Base-by-base conservation (phyloP, 73 alveolate genomes). In the Diophrys appendiculata region DNA sequence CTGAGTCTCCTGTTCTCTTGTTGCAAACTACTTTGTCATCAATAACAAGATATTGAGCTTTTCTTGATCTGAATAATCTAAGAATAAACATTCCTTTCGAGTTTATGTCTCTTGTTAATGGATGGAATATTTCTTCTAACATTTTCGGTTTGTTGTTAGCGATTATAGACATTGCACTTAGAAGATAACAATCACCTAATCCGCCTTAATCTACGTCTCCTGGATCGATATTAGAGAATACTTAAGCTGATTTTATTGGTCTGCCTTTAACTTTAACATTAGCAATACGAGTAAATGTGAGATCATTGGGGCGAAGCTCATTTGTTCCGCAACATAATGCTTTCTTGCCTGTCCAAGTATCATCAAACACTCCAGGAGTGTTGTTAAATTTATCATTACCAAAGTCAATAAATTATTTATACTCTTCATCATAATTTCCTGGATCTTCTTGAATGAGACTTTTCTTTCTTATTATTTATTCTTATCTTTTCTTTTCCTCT, bases 181-280 rank as follows among this genome's bases (percentile, higher is more conserved):
- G 78, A 76, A 85, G 78, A 73, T 91, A 91, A 75, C 97, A 91
- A 78, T 91, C 97, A 26, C 97, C 97, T 14, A 91, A 75, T n/a
- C 90, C 92, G 18, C 97, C 97, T 72, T 91, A 79, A 14, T 54
- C 88, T 1, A 91, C 90, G 67, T 91, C 97, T 30, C 60, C 64
- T 54, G 93, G 89, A 64, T 80, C 72, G 0, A 88, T 80, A 43
- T 43, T 43, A 43, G n/a, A 11, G 18, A 43, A 43, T 43, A 43
- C 18, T 18, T 43, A 11, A 5, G 18, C 60, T 11, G 5, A 11
- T 18, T 43, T 43, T 11, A 43, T 43, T 43, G 60, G 60, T 43
- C 60, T 43, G 5, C 60, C 60, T 18, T 43, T 43, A 11, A 43
- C 60, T 43, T 43, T 43, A 5, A 43, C 60, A 43, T 43, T 18